phyloP scores from a whole-genome alignment of 2,329 filamentous ascomycete genomes.

The Talaromyces sp. region DNA sequence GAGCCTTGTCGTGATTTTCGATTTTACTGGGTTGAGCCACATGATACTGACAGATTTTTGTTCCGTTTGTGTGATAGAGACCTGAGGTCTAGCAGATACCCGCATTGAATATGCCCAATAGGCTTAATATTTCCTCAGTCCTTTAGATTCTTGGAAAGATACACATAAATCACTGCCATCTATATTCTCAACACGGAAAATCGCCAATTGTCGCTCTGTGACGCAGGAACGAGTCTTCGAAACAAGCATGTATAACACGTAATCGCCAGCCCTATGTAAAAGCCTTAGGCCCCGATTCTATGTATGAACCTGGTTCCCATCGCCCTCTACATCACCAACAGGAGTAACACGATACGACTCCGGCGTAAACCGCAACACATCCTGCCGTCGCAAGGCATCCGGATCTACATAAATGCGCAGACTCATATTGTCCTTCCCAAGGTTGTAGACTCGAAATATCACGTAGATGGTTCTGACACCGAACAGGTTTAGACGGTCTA shows the following conservation, averaged over 20 bases:
- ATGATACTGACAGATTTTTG: background rate
- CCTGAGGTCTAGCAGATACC: constrained; percentile 8
- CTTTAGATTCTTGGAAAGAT: background rate
- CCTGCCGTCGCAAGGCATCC: constrained; percentile 16
- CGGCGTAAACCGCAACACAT: background rate
- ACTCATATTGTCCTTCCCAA: constrained; percentile 31
- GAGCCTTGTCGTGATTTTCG: background rate
- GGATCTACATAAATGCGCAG: constrained; percentile 43
- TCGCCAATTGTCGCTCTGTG: too few species aligned
- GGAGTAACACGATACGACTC: background rate
- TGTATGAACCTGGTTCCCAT: background rate
- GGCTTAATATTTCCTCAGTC: background rate
- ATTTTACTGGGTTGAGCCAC: background rate
- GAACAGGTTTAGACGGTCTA: background rate
- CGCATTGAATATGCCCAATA: constrained; percentile 3
- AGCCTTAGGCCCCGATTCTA: background rate
- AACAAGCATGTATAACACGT: background rate
- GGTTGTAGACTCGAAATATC: constrained; percentile 42
- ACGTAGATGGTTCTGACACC: constrained; percentile 34
- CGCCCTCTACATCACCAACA: background rate
- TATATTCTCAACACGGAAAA: too few species aligned
- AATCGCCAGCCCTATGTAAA: background rate
- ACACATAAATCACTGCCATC: background rate
- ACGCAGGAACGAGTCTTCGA: too few species aligned
- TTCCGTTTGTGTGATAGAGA: constrained; percentile 5